Evolutionary conservation across 805 yeast species (phyloP), one percentile per base, ranked within the genome.

Genomic region (Brettanomyces bruxellensis): DNA sequence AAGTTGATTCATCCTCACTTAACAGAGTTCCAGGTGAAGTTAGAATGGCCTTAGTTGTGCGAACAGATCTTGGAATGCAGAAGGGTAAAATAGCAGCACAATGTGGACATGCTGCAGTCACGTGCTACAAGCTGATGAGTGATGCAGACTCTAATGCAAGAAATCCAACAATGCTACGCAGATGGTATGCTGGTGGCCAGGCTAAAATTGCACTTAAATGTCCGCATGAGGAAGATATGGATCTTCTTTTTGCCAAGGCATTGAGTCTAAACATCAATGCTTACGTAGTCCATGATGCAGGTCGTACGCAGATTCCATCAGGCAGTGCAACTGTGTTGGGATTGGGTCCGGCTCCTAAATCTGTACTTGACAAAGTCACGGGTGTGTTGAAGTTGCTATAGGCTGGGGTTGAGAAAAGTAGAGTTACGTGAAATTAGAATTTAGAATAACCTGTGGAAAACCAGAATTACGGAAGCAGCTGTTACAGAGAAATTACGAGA

Each of bases 21-120:
- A 83, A 83, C 55, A 79, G 75, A 14, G 66, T 84, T 3, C 85
- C 85, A 1, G 95, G 93, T 1, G 93, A 85, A 60, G 86, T 83
- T 11, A 70, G 85, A 56, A 84, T 91, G 96, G 89, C 93, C 0
- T 69, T 93, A 25, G 79, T 89, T 3, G 88, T 93, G 4, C 79
- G 99, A 49, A 85, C 83, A 28, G 99, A 93, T 61, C 68, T 93
- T 50, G 82, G 79, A 39, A 93, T 93, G 98, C 80, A 84, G 32
- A 88, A 87, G 65, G 99, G 99, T 23, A 93, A 93, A 61, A 83
- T 86, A 3, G 97, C 98, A 4, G 99, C 99, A 5, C 99, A 93
- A 61, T 91, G 98, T 64, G 83, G 89, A 36, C 99, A 93, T 68
- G 99, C 99, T n/a, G 95, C 98, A 0, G 72, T 93, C 34, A 90